A percentile compares a stretch with the other conserved stretches of the same genome.
These are phyloP conservation scores for Solanum verrucosum DNA, from an alignment of 257 asterid species.

Conservation along the genomic window DNA sequence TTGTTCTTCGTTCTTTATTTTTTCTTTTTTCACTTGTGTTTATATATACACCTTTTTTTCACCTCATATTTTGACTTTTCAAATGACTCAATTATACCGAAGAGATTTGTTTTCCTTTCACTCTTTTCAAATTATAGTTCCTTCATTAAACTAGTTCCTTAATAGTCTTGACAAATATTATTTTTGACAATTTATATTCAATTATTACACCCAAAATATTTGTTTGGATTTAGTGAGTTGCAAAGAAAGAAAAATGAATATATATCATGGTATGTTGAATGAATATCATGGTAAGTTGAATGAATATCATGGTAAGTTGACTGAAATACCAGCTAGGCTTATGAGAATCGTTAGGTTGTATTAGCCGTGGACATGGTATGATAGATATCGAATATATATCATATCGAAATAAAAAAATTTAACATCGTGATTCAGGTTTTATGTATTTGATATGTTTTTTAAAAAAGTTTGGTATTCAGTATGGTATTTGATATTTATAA, in stretches of 20 bases:
- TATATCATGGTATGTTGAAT: neutral
- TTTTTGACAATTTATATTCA: neutral
- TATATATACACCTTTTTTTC: neutral
- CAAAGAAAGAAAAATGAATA: neutral
- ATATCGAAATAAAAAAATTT: too few species aligned
- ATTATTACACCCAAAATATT: neutral
- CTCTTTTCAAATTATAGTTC: neutral
- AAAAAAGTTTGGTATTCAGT: too few species aligned
- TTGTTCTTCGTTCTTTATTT: neutral
- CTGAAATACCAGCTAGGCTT: neutral
- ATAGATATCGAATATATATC: too few species aligned
- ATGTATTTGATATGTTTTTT: too few species aligned
- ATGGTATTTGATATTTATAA: too few species aligned
- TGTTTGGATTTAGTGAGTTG: neutral
- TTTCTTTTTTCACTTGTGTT: neutral
- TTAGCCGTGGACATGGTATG: too few species aligned
- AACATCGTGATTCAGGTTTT: too few species aligned
- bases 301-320: neutral
- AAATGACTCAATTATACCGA: neutral
- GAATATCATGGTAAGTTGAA: neutral
- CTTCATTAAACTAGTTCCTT: neutral
- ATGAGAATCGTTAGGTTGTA: too few species aligned
- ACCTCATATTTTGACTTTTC: neutral
- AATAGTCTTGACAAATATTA: neutral
- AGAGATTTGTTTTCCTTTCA: too few species aligned